phyloP scores from a whole-genome alignment of 441 rosid genomes.

The Erodium trifolium region DNA sequence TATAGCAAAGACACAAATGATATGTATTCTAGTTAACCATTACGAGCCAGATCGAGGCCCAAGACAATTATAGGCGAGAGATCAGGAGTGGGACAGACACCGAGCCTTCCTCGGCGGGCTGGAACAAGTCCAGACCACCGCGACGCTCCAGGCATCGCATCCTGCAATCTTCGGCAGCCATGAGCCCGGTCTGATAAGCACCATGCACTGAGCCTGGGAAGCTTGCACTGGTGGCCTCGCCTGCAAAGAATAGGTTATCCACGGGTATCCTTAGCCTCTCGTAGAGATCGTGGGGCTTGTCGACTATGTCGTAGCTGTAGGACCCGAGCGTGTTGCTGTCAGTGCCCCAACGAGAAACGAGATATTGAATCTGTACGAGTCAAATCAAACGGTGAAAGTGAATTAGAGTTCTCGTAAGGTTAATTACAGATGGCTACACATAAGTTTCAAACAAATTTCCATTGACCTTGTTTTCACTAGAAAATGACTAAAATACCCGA shows the following conservation, averaged over 20 bases:
- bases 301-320: slow-evolving; percentile 82
- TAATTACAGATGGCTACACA: too few species aligned
- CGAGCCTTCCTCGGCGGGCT: slow-evolving; percentile 63
- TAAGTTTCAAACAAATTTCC: too few species aligned
- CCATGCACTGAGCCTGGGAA: slow-evolving; percentile 82
- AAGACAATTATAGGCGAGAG: slow-evolving; percentile 51
- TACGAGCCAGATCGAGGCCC: neutral
- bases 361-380: slow-evolving; percentile 56
- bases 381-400: neutral
- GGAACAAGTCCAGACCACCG: slow-evolving; percentile 70
- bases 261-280: slow-evolving; percentile 79
- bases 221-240: slow-evolving; percentile 40
- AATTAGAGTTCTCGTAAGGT: too few species aligned
- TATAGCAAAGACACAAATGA: neutral
- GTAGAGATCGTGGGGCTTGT: slow-evolving; percentile 76
- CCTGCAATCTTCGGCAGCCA: slow-evolving; percentile 90
- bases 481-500: neutral
- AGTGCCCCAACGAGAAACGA: slow-evolving; percentile 89
- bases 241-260: slow-evolving; percentile 93
- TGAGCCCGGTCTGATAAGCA: slow-evolving; percentile 74
- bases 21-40: too few species aligned
- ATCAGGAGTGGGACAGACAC: slow-evolving; percentile 64
- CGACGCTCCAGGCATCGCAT: slow-evolving; percentile 84
- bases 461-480: too few species aligned
- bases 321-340: slow-evolving; percentile 84